Evolutionary conservation across 148 eudicot species (phyloP).

Genomic region (Spergularia marina): DNA sequence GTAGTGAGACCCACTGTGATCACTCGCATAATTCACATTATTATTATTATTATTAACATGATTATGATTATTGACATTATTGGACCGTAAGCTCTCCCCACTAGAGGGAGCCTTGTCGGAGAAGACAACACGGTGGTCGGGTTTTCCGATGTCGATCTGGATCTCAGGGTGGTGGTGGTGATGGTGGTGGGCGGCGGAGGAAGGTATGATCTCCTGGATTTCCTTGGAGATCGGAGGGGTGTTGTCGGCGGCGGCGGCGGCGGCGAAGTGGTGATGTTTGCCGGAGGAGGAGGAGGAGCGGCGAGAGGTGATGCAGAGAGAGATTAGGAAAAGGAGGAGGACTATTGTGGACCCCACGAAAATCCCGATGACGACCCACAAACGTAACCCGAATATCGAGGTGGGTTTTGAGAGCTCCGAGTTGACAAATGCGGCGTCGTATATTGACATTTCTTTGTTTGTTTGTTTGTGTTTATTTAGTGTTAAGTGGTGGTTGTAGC

Average conservation of each 20-base stretch:
- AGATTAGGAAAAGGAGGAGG: conserved; percentile 74
- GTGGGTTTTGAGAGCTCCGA: conserved; percentile 83
- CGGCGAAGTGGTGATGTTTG: conserved; percentile 15
- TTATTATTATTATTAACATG: conserved; percentile 12
- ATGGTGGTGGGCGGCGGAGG: conserved; percentile 13
- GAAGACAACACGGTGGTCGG: conserved; percentile 83
- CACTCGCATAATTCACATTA: neutral
- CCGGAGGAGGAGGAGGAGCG: conserved; percentile 35
- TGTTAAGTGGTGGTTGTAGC: neutral
- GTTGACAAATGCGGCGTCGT: conserved; percentile 66
- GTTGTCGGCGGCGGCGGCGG: conserved; percentile 22
- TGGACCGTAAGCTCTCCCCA: conserved; percentile 74
- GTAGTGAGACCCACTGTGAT: no score
- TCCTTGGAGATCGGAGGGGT: conserved; percentile 64
- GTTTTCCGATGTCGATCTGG: conserved; percentile 88
- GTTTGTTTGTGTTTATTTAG: neutral
- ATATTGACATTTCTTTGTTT: conserved; percentile 49
- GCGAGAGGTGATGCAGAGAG: conserved; percentile 72
- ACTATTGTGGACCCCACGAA: conserved; percentile 86
- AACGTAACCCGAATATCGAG: conserved; percentile 78
- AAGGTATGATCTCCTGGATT: conserved; percentile 60
- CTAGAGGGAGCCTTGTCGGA: conserved; percentile 74
- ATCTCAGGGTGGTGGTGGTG: conserved; percentile 54
- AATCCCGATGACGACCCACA: conserved; percentile 94
- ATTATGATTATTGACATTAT: conserved; percentile 17